phyloP scores from a whole-genome alignment of 371 early-diverging fungal genomes.

The Catenaria anguillulae region DNA sequence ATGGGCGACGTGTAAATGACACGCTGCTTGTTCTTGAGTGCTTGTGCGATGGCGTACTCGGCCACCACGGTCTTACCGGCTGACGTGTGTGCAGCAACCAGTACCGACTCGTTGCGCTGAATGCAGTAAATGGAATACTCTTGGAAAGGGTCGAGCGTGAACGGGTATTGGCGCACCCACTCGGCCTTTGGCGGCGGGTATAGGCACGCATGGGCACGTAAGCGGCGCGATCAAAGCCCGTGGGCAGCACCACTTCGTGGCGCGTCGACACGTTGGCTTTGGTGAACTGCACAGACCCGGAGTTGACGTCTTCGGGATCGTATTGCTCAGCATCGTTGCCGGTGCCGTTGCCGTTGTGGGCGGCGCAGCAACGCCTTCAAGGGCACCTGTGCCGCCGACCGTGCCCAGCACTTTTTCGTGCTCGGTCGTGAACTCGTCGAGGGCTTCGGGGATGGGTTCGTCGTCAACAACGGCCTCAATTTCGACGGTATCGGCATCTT shows the following conservation, averaged over 20 bases:
- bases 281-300: neutral
- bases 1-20: constrained; percentile 99
- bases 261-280: constrained; percentile 19
- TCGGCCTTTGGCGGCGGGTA: constrained; percentile 53
- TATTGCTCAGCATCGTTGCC: neutral
- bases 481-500: too few species aligned
- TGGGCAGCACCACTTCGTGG: constrained; percentile 91
- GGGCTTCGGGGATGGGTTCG: neutral
- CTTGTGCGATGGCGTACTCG: constrained; percentile 98
- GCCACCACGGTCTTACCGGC: constrained; percentile 99
- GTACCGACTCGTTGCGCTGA: constrained; percentile 89
- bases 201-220: constrained; percentile 80
- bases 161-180: constrained; percentile 72
- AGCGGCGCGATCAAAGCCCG: constrained; percentile 36
- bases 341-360: neutral
- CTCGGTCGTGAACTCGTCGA: constrained; percentile 2
- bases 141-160: constrained; percentile 98
- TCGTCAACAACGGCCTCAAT: neutral
- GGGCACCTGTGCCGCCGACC: neutral
- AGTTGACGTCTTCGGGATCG: neutral
- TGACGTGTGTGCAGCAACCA: constrained; percentile 98
- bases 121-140: constrained; percentile 79
- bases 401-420: neutral
- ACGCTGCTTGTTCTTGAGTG: constrained; percentile 83
- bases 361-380: neutral